Base-by-base conservation (phyloP, 331 rosid genomes). In the Quercus phellos region DNA sequence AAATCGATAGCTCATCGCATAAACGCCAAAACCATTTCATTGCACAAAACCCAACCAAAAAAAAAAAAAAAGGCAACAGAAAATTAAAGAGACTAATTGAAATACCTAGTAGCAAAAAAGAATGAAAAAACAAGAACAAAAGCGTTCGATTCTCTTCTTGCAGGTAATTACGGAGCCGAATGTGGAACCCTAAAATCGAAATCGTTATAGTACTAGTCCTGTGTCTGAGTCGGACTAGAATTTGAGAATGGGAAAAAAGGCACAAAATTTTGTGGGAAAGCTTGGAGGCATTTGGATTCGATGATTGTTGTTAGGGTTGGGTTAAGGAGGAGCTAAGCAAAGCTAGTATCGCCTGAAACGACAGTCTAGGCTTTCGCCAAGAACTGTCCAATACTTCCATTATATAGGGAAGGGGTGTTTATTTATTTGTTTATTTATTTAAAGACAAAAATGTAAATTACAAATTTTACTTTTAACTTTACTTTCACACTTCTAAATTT, bases 41-140 rank as follows among this genome's bases (percentile, higher is more conserved):
- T 30, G 42, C 22, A 14, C 22, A 64, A 30, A 42, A n/a, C 24
- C 46, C 46, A 17, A 63, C 26, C 8, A 2, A 12, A 17, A 64
- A 64, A 34, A 32, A 17, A 64, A 6, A 19, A 11, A 18, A 32
- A 1, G 5, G 2, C 3, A 29, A 16, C 5, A 26, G 12, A 26
- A 24, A 60, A 64, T 2, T 12, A 32, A 66, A 9, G 22, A 66
- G 10, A 46, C 51, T 18, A 34, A 14, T 50, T 11, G 72, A 29
- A 61, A 74, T 34, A 82, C 85, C 85, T 51, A 53, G 68, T 4
- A 11, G 72, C 55, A 55, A 35, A 72, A 32, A 66, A 17, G 42
- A 5, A 35, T 17, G 30, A 38, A 38, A 8, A 38, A 38, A 38
- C 12, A 38, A 38, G 46, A 2, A 38, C 46, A 38, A 38, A 26